Base-by-base conservation (phyloP, 495 filamentous ascomycete species). In the Talaromyces wortmannii region DNA sequence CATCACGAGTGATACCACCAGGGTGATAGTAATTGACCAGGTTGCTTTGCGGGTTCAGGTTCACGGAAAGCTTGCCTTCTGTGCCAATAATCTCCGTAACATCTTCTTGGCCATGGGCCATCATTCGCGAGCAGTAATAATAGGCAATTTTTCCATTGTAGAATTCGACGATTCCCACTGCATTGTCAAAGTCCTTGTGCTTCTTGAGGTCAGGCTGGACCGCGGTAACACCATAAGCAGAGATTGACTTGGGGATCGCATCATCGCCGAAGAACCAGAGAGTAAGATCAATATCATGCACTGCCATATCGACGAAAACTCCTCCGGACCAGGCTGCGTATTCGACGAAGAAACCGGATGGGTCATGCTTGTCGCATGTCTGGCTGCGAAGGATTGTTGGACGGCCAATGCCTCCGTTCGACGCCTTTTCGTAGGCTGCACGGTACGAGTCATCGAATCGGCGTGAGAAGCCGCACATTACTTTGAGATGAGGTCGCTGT, bases 11-110 rank as follows among this genome's bases (percentile, higher is more conserved):
- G 13, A 86, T 61, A 0, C 83, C 82, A 0, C 52, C 55, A 2
- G 63, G 50, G 56, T 83, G 75, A 56, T 69, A 75, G 36, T 80
- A 61, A 55, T 82, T 72, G 12, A 85, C 79, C 33, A 83, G 71
- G 47, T 80, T 78, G 29, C 62, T 47, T 48, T 65, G 61, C 16
- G 83, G 83, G 55, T 80, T 71, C 10, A 69, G 72, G 56, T 85
- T 86, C 18, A 86, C 74, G 0, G 73, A 68, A 11, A 86, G 47
- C 60, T 85, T 85, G 5, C 83, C 83, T 51, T 76, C 67, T 0
- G 83, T 86, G 6, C 83, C 83, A 54, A 86, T 80, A 50, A 87
- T 74, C 67, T 87, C 83, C 0, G 83, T 83, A 55, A 72, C 76
- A 58, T 87, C 83, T 57, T 84, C 75, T 66, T 86, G 83, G 1